phyloP scores from a whole-genome alignment of 495 filamentous ascomycete genomes.

The Daldinia decipiens region DNA sequence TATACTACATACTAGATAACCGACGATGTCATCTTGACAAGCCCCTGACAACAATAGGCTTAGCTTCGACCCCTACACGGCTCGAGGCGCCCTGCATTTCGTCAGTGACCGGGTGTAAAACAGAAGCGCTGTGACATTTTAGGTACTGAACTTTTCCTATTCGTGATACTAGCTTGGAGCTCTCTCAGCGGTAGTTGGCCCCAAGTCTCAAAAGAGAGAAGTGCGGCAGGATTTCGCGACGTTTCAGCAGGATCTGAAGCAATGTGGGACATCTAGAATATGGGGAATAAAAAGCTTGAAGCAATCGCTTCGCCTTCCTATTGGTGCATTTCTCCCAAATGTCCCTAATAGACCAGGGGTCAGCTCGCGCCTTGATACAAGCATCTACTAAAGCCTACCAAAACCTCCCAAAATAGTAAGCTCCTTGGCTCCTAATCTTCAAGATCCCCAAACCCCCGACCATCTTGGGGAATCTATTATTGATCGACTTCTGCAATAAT shows the following conservation, averaged over 20 bases:
- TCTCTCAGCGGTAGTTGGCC: slow-evolving; percentile 21
- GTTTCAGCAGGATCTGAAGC: slow-evolving; percentile 44
- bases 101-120: slow-evolving; percentile 37
- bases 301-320: slow-evolving; percentile 7
- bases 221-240: slow-evolving; percentile 42
- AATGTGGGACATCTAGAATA: slow-evolving; percentile 41
- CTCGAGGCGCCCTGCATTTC: slow-evolving; percentile 22
- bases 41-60: slow-evolving; percentile 12
- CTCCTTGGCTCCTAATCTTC: background rate
- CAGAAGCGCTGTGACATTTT: slow-evolving; percentile 24
- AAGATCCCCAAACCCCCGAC: slow-evolving; percentile 19
- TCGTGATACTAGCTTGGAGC: slow-evolving; percentile 18
- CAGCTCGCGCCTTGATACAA: slow-evolving; percentile 28
- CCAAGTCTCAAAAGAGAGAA: slow-evolving; percentile 10
- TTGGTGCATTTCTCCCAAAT: slow-evolving; percentile 14
- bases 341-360: slow-evolving; percentile 11
- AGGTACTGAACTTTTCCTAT: slow-evolving; percentile 17
- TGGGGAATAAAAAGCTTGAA: slow-evolving; percentile 31
- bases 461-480: slow-evolving; percentile 4
- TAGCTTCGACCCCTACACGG: slow-evolving; percentile 17
- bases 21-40: slow-evolving; percentile 10
- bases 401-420: slow-evolving; percentile 29
- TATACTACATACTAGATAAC: background rate
- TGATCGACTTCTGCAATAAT: slow-evolving; percentile 27
- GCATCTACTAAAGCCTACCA: slow-evolving; percentile 19